Evolutionary conservation across 805 yeast species (phyloP), one percentile per base, ranked within the genome.

Genomic region (Wickerhamiella sorbophila): DNA sequence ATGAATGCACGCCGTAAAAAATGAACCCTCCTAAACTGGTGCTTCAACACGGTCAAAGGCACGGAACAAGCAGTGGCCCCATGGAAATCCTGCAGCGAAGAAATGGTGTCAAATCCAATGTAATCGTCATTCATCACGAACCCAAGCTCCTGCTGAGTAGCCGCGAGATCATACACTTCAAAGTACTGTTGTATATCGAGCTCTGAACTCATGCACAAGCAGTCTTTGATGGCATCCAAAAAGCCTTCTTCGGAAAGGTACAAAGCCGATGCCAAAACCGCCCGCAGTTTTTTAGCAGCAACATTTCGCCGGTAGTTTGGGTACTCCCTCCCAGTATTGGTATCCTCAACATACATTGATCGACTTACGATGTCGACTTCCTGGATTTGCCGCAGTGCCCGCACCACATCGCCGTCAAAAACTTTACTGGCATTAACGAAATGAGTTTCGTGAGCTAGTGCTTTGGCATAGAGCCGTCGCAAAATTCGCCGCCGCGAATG

Each of bases 1-100:
- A 71, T 53, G 39, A 65, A 52, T 36, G 67, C 62, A n/a, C 70
- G 60, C 41, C 71, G 58, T 34, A 69, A 41, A 24, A 58, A 47
- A 27, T 65, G 67, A 10, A 64, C 53, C 42, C 62, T 59, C 36
- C 56, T 51, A 21, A 65, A 48, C 33, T 58, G 64, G 3, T 42
- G 48, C 31, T 54, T 56, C n/a, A 69, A 48, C 5, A 42, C 41
- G 3, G 41, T 41, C 1, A 57, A 41, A 2, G 61, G 43, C n/a
- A 48, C 53, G 53, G 37, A 31, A 33, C 48, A 43, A 5, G 48
- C 36, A 9, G 38, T 44, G n/a, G 44, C 38, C 4, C 47, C 48
- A n/a, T 16, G 29, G n/a, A 37, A 15, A 19, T n/a, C 15, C 15
- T 26, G 17, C 32, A 27, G 16, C 10, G 17, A 19, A 19, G 31